phyloP scores from a whole-genome alignment of 495 filamentous ascomycete species.

The Echria macrotheca region DNA sequence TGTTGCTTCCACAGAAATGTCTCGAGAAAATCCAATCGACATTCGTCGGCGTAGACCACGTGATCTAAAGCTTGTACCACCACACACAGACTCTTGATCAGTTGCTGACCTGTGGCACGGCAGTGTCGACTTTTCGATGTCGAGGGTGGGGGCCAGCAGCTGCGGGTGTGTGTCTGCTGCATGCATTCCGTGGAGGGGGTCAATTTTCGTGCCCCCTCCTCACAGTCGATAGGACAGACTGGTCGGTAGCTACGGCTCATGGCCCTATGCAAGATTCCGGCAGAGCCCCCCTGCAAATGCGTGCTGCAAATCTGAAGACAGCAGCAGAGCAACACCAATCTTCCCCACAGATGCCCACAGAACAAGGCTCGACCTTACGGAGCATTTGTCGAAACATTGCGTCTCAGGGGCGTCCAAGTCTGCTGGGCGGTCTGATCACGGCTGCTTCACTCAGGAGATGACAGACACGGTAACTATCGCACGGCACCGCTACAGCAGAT shows the following conservation, averaged over 20 bases:
- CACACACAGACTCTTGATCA: too few species aligned
- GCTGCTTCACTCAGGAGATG: not conserved
- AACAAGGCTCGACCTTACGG: too few species aligned
- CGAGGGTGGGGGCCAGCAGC: slow-evolving; percentile 13
- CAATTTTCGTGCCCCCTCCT: slow-evolving; percentile 7
- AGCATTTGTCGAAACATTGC: not conserved
- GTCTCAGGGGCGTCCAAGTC: not conserved
- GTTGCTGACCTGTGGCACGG: too few species aligned
- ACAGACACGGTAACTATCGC: not conserved
- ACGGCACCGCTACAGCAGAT: slow-evolving; percentile 1
- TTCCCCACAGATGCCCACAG: not conserved
- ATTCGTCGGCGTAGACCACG: not conserved
- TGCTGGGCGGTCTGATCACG: slow-evolving; percentile 6
- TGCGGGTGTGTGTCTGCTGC: slow-evolving; percentile 8
- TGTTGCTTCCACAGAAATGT: not conserved
- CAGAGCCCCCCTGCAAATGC: slow-evolving; percentile 17
- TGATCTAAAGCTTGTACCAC: not conserved
- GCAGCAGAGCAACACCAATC: not conserved
- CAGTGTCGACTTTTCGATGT: slow-evolving; percentile 1
- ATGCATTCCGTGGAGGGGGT: slow-evolving; percentile 2
- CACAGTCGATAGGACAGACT: too few species aligned
- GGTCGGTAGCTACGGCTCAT: slow-evolving; percentile 4
- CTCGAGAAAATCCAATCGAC: not conserved
- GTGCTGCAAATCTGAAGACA: slow-evolving; percentile 8
- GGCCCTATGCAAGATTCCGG: slow-evolving; percentile 28